Evolutionary conservation across 768 basidiomycete species (phyloP).

Genomic region (Agaricus blazei): DNA sequence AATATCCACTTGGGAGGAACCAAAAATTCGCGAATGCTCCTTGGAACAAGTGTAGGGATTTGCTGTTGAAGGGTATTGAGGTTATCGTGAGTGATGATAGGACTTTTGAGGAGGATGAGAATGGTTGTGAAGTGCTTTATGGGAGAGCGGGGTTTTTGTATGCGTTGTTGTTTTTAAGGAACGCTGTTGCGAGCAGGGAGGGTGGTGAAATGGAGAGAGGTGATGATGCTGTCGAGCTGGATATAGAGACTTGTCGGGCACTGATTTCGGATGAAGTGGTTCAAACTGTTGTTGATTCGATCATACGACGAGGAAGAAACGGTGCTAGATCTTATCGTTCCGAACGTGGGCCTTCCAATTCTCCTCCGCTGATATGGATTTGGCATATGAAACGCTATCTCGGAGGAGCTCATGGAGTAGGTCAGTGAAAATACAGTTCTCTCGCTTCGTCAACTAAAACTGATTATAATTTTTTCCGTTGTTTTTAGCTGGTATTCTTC

Average conservation of each 20-base stretch:
- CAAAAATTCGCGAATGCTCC: neutral
- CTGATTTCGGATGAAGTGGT: slow-evolving; percentile 32
- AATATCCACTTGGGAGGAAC: slow-evolving; percentile 12
- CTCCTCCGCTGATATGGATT: slow-evolving; percentile 46
- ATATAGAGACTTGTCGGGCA: slow-evolving; percentile 15
- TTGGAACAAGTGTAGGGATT: slow-evolving; percentile 1
- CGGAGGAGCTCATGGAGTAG: slow-evolving; percentile 57
- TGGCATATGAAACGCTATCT: slow-evolving; percentile 56
- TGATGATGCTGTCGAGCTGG: slow-evolving; percentile 1
- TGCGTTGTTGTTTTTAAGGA: slow-evolving; percentile 41
- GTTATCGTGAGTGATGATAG: slow-evolving; percentile 6
- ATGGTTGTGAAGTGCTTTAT: slow-evolving; percentile 53
- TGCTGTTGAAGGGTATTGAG: slow-evolving; percentile 4
- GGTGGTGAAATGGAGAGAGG: neutral
- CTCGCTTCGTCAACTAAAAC: neutral
- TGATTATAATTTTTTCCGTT: neutral
- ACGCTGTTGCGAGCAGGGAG: slow-evolving; percentile 6
- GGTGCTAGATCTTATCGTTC: slow-evolving; percentile 30
- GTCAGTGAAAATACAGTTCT: slow-evolving; percentile 23
- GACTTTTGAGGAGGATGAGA: slow-evolving; percentile 25
- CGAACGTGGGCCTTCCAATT: slow-evolving; percentile 18
- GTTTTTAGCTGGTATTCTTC: slow-evolving; percentile 45
- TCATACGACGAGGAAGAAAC: slow-evolving; percentile 37
- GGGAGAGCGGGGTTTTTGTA: slow-evolving; percentile 56
- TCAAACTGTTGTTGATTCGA: slow-evolving; percentile 34